These are phyloP conservation scores for Vicia faba DNA, from an alignment of 306 rosid species.

Conservation along the genomic window DNA sequence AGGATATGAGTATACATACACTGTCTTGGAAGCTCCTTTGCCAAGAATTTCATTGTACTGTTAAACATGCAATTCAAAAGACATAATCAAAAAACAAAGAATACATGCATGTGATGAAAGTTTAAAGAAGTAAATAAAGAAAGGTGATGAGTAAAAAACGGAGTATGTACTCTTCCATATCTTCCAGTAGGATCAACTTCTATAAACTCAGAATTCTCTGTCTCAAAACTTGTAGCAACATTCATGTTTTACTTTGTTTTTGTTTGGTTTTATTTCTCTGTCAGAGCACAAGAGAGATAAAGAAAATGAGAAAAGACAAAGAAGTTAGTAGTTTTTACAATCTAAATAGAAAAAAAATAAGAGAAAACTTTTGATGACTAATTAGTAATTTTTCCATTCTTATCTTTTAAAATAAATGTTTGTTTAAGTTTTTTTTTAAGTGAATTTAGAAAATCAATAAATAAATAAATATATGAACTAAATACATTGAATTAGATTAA, in stretches of 20 bases:
- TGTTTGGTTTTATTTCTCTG: slow-evolving; percentile 19
- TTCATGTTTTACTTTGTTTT: slow-evolving; percentile 59
- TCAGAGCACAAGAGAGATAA: slow-evolving; percentile 34
- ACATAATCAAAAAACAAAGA: slow-evolving; percentile 38
- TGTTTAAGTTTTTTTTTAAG: neutral
- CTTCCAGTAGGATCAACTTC: slow-evolving; percentile 98
- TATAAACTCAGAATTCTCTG: slow-evolving; percentile 65
- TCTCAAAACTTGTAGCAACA: slow-evolving; percentile 50
- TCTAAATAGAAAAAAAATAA: slow-evolving; percentile 12
- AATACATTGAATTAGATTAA: too few species aligned
- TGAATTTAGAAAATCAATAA: neutral
- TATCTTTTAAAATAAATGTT: neutral
- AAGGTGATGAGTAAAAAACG: neutral
- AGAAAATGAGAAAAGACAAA: slow-evolving; percentile 29
- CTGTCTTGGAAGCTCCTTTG: slow-evolving; percentile 95
- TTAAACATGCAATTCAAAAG: slow-evolving; percentile 40
- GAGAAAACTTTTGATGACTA: slow-evolving; percentile 16
- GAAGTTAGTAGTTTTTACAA: slow-evolving; percentile 26
- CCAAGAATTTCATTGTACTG: slow-evolving; percentile 96
- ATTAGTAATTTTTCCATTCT: neutral
- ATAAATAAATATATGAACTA: neutral
- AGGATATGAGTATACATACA: slow-evolving; percentile 57
- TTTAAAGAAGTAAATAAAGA: neutral
- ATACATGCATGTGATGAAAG: slow-evolving; percentile 4
- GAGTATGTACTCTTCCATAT: slow-evolving; percentile 86